These are phyloP conservation scores for Baffinella frigidus DNA, from an alignment of 208 protist species.

Conservation along the genomic window DNA sequence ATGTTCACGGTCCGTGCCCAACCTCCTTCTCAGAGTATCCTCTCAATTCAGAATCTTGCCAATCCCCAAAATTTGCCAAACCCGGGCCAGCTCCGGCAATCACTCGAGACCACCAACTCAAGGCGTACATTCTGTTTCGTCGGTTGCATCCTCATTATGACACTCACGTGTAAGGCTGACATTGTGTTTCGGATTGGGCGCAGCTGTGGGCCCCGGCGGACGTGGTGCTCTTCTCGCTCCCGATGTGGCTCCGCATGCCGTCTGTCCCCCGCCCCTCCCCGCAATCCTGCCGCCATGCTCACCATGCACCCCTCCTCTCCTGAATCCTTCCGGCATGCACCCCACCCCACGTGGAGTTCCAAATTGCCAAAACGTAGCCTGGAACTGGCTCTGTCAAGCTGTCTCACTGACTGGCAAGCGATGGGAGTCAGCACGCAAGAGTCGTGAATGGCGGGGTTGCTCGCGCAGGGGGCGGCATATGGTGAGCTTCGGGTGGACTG, in stretches of 20 bases:
- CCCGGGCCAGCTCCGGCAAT: too few relatives aligned
- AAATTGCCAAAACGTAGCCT: too few relatives aligned
- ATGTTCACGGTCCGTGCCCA: too few relatives aligned
- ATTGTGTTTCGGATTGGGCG: neutral
- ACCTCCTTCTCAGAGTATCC: too few relatives aligned
- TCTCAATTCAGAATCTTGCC: too few relatives aligned
- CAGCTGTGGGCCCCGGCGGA: conserved; percentile 53
- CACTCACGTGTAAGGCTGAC: neutral
- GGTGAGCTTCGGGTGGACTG: conserved; percentile 63
- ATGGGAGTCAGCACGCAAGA: neutral
- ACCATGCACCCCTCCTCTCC: neutral
- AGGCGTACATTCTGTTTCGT: neutral
- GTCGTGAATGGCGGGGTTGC: neutral
- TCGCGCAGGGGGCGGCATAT: conserved; percentile 44
- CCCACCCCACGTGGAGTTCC: neutral
- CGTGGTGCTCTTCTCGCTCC: conserved; percentile 23
- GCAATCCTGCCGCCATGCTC: neutral
- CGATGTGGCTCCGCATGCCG: conserved; percentile 57
- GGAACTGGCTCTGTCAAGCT: neutral
- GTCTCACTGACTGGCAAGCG: neutral
- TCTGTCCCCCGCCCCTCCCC: neutral
- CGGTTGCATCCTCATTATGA: neutral
- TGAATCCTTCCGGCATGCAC: neutral
- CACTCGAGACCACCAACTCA: too few relatives aligned
- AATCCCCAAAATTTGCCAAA: too few relatives aligned